Percentiles rank a stretch among this genome's conserved stretches.
Evolutionary conservation across 2,329 filamentous ascomycete genomes (phyloP).

Genomic region (Neofusicoccum kwambonambiense): DNA sequence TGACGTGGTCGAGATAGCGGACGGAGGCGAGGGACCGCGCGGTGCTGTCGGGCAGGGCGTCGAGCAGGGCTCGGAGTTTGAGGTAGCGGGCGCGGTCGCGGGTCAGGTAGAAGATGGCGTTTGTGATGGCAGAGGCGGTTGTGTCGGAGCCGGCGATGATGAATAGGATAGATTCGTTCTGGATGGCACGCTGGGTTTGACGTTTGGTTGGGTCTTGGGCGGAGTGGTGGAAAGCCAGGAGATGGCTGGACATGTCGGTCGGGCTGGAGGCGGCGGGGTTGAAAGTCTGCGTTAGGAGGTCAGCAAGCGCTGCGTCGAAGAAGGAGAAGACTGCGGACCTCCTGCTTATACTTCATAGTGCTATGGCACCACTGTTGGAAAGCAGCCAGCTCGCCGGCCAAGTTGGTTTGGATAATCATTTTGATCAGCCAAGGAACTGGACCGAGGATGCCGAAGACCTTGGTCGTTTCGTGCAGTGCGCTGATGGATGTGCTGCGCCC

Average conservation of each 20-base stretch:
- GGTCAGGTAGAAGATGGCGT: constrained; percentile 24
- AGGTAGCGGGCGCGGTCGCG: constrained; percentile 3
- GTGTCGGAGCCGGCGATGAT: constrained; percentile 31
- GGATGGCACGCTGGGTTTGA: constrained; percentile 22
- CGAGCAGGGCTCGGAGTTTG: constrained; percentile 18
- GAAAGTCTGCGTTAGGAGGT: not conserved
- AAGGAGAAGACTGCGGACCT: constrained; percentile 17
- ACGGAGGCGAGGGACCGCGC: constrained; percentile 25
- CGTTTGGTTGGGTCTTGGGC: constrained; percentile 32
- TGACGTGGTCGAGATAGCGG: constrained; percentile 38
- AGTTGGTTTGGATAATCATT: constrained; percentile 22
- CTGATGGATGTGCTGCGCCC: not conserved
- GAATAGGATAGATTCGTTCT: constrained; percentile 34
- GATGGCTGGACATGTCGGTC: no score
- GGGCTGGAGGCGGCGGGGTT: not conserved
- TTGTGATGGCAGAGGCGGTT: not conserved
- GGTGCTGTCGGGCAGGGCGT: constrained; percentile 13
- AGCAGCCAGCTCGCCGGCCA: not conserved
- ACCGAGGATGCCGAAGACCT: constrained; percentile 31
- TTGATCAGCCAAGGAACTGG: constrained; percentile 39
- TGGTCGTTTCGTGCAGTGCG: constrained; percentile 36
- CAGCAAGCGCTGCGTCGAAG: not conserved
- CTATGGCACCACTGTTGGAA: not conserved
- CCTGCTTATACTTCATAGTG: constrained; percentile 20
- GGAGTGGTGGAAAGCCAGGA: no score